A percentile compares a stretch with the other conserved stretches of the same genome.
Evolutionary conservation across 164 flowering plant species (phyloP).

Genomic region (Santalum album): DNA sequence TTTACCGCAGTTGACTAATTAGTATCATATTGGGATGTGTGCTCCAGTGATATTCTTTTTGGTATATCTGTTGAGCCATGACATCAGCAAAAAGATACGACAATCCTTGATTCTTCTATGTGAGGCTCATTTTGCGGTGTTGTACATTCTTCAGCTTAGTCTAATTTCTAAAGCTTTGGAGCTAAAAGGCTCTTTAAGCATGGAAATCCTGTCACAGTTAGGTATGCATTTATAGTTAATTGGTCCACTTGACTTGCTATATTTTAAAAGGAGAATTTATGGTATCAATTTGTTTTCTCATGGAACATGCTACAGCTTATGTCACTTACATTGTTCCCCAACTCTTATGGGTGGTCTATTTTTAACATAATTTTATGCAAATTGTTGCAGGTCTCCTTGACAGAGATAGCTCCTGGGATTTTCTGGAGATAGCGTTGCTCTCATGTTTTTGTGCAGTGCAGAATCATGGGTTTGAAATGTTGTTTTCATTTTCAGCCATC

Average conservation of each 20-base stretch:
- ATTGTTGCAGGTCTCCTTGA: slow-evolving; percentile 4
- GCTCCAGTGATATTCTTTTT: slow-evolving; percentile 5
- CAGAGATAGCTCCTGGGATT: neutral
- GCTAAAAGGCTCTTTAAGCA: neutral
- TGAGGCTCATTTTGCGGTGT: slow-evolving; percentile 4
- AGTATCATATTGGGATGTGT: neutral
- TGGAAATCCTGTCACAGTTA: slow-evolving; percentile 1
- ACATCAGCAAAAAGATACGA: slow-evolving; percentile 4
- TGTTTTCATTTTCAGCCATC: slow-evolving; percentile 2
- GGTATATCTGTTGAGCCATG: slow-evolving; percentile 2
- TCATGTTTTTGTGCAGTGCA: slow-evolving; percentile 5
- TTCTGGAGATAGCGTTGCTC: slow-evolving; percentile 7
- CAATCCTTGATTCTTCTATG: slow-evolving; percentile 4
- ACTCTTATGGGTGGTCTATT: neutral
- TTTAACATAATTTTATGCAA: neutral
- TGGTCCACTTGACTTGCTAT: neutral
- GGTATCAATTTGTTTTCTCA: neutral
- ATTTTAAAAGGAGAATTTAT: neutral
- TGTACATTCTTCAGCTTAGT: slow-evolving; percentile 4
- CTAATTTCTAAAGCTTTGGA: neutral
- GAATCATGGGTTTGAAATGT: slow-evolving; percentile 5
- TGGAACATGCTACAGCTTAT: neutral
- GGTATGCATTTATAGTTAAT: neutral
- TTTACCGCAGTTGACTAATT: neutral
- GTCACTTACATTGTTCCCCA: neutral